Conservation (phyloP, 1,284 basidiomycete genomes). For the Naganishia sp. region DNA sequence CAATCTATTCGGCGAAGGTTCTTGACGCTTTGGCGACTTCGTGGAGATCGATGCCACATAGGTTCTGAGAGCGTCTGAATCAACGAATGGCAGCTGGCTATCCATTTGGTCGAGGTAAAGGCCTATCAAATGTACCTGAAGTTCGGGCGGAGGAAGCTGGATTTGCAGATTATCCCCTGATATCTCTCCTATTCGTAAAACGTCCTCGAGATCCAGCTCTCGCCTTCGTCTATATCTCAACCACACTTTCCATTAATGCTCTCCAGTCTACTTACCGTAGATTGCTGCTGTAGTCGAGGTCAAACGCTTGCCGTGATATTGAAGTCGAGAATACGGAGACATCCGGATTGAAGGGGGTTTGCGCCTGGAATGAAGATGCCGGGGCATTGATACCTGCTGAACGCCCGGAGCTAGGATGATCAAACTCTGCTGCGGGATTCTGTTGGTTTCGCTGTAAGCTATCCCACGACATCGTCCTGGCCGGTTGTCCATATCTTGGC, state of each 20-base stretch:
- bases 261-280: constrained; percentile 11
- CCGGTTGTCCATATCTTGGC: background rate
- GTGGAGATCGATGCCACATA: constrained; percentile 9
- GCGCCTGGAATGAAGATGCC: constrained; percentile 3
- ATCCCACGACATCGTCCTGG: constrained; percentile 10
- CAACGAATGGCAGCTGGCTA: constrained; percentile 24
- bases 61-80: constrained; percentile 8
- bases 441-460: background rate
- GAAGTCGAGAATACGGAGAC: constrained; percentile 19
- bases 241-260: too few relatives aligned
- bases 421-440: background rate
- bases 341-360: constrained; percentile 18
- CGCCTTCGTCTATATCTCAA: background rate
- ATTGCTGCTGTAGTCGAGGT: constrained; percentile 32
- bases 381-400: background rate
- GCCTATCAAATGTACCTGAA: constrained; percentile 26
- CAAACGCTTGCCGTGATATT: constrained; percentile 28
- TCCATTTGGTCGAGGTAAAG: constrained; percentile 23
- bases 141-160: constrained; percentile 31
- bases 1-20: constrained; percentile 11
- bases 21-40: constrained; percentile 16
- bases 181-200: constrained; percentile 22
- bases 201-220: constrained; percentile 26
- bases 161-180: constrained; percentile 22
- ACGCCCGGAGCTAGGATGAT: background rate